These are phyloP conservation scores for Petrea volubilis DNA, from an alignment of 257 asterid genomes.

Conservation along the genomic window DNA sequence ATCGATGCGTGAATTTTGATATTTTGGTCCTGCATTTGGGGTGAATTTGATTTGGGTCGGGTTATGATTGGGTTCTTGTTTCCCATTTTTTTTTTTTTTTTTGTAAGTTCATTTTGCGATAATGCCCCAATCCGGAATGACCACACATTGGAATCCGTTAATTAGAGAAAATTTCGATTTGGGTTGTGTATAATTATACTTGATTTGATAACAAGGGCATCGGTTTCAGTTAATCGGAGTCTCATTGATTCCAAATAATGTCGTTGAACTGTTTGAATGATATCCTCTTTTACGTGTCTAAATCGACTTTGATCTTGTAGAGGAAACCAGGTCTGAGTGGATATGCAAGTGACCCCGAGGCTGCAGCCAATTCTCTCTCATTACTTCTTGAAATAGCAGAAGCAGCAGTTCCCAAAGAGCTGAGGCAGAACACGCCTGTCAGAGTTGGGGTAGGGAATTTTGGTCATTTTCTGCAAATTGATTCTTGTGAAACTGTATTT, in stretches of 20 bases:
- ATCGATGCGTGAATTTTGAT: background rate
- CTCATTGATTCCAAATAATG: background rate
- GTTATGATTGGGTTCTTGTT: conserved; percentile 1
- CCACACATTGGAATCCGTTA: background rate
- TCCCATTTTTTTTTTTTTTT: background rate
- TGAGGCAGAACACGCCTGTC: conserved; percentile 55
- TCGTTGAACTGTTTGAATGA: background rate
- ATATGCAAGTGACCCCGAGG: conserved; percentile 57
- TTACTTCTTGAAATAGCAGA: conserved; percentile 64
- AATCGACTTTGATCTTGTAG: conserved; percentile 42
- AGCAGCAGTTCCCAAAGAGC: conserved; percentile 59
- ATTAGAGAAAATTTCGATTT: background rate
- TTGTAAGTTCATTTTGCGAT: background rate
- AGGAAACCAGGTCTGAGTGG: conserved; percentile 73
- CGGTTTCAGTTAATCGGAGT: conserved; percentile 9
- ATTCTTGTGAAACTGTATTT: background rate
- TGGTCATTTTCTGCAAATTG: background rate
- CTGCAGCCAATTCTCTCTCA: conserved; percentile 66
- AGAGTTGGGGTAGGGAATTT: conserved; percentile 70
- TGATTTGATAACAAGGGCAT: background rate
- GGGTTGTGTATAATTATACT: background rate
- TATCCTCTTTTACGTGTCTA: conserved; percentile 17
- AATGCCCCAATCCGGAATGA: background rate
- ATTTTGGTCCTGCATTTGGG: background rate
- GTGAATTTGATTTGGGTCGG: background rate